Evolutionary conservation across 1,139 yeast genomes (phyloP).

Genomic region (Taphrina pruni): DNA sequence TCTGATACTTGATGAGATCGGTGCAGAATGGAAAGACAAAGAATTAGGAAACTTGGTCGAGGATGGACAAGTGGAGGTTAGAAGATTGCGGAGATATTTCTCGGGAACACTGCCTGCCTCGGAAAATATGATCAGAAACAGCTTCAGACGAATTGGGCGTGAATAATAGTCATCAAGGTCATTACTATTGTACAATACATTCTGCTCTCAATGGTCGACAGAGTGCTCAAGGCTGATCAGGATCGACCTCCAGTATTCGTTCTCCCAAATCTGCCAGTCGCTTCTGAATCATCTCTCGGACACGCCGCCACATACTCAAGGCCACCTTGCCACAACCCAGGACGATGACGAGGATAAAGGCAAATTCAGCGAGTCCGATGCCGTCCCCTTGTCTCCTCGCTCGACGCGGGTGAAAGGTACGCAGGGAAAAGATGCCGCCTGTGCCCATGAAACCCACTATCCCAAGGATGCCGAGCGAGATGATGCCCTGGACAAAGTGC

Average conservation of each 20-base stretch:
- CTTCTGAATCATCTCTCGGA: constrained; percentile 13
- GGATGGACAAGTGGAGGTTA: no score
- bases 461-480: constrained; percentile 35
- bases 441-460: constrained; percentile 35
- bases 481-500: constrained; percentile 35
- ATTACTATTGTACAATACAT: no score
- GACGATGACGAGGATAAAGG: constrained; percentile 25
- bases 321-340: constrained; percentile 31
- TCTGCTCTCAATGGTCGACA: no score
- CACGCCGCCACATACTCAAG: constrained; percentile 23
- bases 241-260: constrained; percentile 32
- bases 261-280: constrained; percentile 25
- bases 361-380: constrained; percentile 26
- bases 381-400: constrained; percentile 22
- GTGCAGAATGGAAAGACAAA: background rate
- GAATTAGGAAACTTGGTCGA: no score
- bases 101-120: no score
- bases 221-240: no score
- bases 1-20: no score
- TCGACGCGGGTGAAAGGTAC: constrained; percentile 27
- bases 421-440: constrained; percentile 36
- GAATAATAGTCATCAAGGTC: background rate
- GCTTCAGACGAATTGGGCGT: no score
- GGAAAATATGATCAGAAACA: no score
- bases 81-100: no score